Percentiles rank a stretch among this genome's conserved stretches.
phyloP scores from a whole-genome alignment of 2,329 filamentous ascomycete species.

The Trichoderma atrobrunneum region DNA sequence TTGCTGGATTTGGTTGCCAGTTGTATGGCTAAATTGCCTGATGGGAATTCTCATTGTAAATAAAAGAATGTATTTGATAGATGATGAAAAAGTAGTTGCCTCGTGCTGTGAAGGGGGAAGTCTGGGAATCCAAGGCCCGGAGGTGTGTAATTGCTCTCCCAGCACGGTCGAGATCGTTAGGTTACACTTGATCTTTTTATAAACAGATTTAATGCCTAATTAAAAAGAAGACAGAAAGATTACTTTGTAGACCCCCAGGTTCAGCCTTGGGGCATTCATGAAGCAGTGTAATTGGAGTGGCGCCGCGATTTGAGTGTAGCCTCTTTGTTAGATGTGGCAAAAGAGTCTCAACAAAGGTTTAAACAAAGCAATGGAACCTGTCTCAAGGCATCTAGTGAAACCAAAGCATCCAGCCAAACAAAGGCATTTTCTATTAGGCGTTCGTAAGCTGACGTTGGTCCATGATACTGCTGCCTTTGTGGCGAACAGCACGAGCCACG shows the following conservation, averaged over 20 bases:
- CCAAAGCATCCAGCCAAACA: fast-evolving
- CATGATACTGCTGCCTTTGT: not conserved
- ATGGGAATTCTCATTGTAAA: not conserved
- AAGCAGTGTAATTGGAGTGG: not conserved
- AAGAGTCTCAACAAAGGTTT: not conserved
- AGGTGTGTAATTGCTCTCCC: not conserved
- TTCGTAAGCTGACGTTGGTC: not conserved
- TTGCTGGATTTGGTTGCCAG: not conserved
- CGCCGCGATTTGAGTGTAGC: not conserved
- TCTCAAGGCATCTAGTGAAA: not conserved
- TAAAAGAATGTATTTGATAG: not conserved
- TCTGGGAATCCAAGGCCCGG: not conserved
- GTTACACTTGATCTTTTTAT: not conserved
- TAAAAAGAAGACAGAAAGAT: not conserved
- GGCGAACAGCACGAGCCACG: not conserved
- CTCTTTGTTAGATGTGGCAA: not conserved
- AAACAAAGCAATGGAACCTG: not conserved
- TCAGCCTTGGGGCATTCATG: not conserved
- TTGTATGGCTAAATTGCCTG: not conserved
- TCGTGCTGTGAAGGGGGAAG: not conserved
- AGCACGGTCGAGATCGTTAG: not conserved
- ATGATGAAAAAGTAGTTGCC: not conserved
- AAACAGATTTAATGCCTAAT: no score
- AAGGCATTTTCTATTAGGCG: not conserved
- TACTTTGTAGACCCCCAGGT: no score